Percentiles rank a stretch among this genome's conserved stretches.
These are phyloP conservation scores for Neurospora tetraspora DNA, from an alignment of 495 filamentous ascomycete species.

Conservation along the genomic window DNA sequence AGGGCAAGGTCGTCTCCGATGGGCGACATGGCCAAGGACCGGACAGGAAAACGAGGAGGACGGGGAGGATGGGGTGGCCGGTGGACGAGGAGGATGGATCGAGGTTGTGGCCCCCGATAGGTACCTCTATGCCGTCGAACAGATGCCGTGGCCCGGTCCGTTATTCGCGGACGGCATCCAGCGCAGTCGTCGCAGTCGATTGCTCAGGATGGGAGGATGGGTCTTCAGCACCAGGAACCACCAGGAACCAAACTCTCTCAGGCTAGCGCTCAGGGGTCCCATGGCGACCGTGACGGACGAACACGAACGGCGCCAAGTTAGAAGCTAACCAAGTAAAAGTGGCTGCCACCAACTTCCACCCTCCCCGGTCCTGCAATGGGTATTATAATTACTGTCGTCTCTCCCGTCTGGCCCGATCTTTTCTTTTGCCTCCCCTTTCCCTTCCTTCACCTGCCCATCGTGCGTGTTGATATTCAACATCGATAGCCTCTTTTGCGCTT, in stretches of 20 bases:
- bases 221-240: background rate
- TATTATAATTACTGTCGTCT: constrained; percentile 9
- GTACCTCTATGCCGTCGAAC: background rate
- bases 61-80: background rate
- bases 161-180: background rate
- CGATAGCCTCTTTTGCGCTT: constrained; percentile 45
- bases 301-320: constrained; percentile 13
- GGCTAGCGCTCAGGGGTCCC: background rate
- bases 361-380: constrained; percentile 7
- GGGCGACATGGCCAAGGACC: background rate
- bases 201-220: background rate
- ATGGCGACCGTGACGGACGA: background rate
- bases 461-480: constrained; percentile 39
- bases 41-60: background rate
- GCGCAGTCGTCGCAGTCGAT: too few species aligned
- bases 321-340: constrained; percentile 1
- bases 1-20: background rate
- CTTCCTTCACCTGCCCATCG: constrained; percentile 30
- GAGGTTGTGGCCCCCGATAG: background rate
- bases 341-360: constrained; percentile 9
- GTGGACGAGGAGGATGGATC: background rate
- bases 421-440: constrained; percentile 26
- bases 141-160: background rate
- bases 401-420: constrained; percentile 4
- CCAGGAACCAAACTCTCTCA: background rate